phyloP scores from a whole-genome alignment of 2,329 filamentous ascomycete genomes.

The Waltergamsia citrina region DNA sequence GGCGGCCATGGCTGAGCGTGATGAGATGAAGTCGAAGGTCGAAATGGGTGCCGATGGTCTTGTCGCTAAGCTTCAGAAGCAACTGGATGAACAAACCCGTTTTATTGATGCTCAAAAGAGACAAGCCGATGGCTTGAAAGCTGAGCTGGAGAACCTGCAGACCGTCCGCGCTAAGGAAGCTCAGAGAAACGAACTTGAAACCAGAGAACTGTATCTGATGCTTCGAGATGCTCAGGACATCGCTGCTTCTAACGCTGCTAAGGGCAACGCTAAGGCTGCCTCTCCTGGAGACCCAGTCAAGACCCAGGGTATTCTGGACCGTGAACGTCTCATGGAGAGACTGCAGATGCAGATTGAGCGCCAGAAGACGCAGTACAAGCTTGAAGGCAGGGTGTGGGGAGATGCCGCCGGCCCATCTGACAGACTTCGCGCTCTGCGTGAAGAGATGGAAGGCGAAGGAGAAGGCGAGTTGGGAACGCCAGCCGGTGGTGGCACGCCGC shows the following conservation, averaged over 20 bases:
- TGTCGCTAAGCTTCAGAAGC: constrained; percentile 84
- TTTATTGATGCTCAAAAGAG: constrained; percentile 84
- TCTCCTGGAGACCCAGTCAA: constrained; percentile 55
- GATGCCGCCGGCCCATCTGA: constrained; percentile 80
- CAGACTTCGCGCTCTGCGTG: constrained; percentile 79
- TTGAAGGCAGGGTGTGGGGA: constrained; percentile 87
- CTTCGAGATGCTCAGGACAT: constrained; percentile 94
- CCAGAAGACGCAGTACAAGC: constrained; percentile 95
- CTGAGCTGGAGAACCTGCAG: constrained; percentile 80
- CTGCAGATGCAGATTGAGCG: constrained; percentile 92
- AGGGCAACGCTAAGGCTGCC: constrained; percentile 34
- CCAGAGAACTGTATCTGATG: constrained; percentile 95
- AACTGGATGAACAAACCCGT: constrained; percentile 84
- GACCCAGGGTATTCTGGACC: constrained; percentile 88
- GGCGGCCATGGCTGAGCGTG: constrained; percentile 88
- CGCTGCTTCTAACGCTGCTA: constrained; percentile 71
- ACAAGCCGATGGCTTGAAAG: constrained; percentile 80
- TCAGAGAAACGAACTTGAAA: constrained; percentile 92
- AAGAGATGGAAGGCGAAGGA: constrained; percentile 79
- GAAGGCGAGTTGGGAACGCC: constrained; percentile 34
- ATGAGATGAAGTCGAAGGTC: constrained; percentile 84
- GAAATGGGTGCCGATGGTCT: constrained; percentile 89
- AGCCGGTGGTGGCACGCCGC: constrained; percentile 40
- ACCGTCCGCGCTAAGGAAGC: constrained; percentile 80
- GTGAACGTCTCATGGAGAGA: constrained; percentile 84